These are phyloP conservation scores for Hirsutella minnesotensis DNA, from an alignment of 2,329 filamentous ascomycete genomes.

Conservation along the genomic window DNA sequence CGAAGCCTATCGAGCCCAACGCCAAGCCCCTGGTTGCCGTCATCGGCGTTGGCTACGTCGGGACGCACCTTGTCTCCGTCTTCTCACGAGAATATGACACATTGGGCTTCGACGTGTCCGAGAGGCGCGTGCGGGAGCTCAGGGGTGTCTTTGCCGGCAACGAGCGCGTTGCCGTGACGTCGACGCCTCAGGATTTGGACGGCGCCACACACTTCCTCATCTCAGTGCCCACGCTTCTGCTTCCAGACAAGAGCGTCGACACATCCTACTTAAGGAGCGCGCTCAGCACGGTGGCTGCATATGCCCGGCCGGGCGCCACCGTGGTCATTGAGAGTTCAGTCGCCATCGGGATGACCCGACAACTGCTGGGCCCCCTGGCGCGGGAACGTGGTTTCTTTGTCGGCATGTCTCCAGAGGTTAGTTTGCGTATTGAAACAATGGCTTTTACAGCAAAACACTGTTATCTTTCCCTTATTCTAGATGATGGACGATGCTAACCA, in stretches of 20 bases:
- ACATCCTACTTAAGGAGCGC: slow-evolving; percentile 31
- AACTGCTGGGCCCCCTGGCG: slow-evolving; percentile 34
- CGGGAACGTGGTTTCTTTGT: slow-evolving; percentile 27
- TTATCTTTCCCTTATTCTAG: no score
- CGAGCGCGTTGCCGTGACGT: slow-evolving; percentile 24
- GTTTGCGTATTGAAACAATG: slow-evolving; percentile 7
- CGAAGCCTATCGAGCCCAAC: not conserved
- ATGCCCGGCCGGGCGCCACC: slow-evolving; percentile 30
- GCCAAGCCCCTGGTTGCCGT: slow-evolving; percentile 25
- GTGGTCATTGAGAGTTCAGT: slow-evolving; percentile 43
- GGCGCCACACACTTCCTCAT: slow-evolving; percentile 40
- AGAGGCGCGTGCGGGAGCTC: slow-evolving; percentile 23
- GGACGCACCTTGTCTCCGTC: slow-evolving; percentile 31
- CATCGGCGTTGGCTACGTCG: slow-evolving; percentile 42
- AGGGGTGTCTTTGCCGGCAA: slow-evolving; percentile 14
- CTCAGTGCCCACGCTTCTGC: slow-evolving; percentile 38
- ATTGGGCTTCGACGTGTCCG: slow-evolving; percentile 36
- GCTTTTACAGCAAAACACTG: no score
- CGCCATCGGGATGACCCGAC: slow-evolving; percentile 40
- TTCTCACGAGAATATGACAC: slow-evolving; percentile 29
- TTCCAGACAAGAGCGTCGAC: slow-evolving; percentile 33
- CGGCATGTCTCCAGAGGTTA: slow-evolving; percentile 35
- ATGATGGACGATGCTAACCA: no score
- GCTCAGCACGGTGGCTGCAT: slow-evolving; percentile 24
- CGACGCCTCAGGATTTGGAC: slow-evolving; percentile 22